Base-by-base conservation (phyloP, 1,284 basidiomycete species). In the Marasmius fiardii region DNA sequence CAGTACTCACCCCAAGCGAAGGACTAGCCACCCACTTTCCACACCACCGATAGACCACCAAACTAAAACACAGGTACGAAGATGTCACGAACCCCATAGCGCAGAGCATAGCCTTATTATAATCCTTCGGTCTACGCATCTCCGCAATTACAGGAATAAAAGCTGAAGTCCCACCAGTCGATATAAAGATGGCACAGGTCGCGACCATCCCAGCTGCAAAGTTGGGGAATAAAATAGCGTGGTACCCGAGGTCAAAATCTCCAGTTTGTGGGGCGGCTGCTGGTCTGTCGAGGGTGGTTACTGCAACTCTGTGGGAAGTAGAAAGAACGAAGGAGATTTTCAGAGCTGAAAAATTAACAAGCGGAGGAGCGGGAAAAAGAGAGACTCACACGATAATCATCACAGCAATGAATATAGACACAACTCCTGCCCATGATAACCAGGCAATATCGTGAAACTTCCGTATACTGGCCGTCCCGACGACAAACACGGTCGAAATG, bases 11-110 rank as follows among this genome's bases (percentile, higher is more conserved):
- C 47, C 47, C 47, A n/a, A 49, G 31, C 14, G 26, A 31, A 23
- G 47, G 47, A 49, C 47, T 49, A 18, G 47, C 47, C 8, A 49
- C 47, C 47, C 47, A 49, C 47, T 31, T 49, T 2, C 47, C 47
- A 49, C 47, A 49, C 47, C 47, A 49, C 23, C 18, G 10, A 33
- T 49, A 49, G 26, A 49, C 47, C 8, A 49, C 28, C 26, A 49
- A 20, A 20, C 47, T 49, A 20, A 49, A 26, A 26, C 23, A 23
- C 12, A 49, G n/a, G 33, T 49, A 49, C 14, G 26, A 26, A 18
- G 24, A 8, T n/a, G 26, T 49, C 6, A 49, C 47, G 28, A 26
- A 31, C 8, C 26, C 47, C 47, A 31, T 49, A 4, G 47, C 47
- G 10, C 24, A 23, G 18, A 31, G 33, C 4, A 49, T 24, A 4